Conservation (phyloP, 768 basidiomycete species). For the Tremella yokohamensis region DNA sequence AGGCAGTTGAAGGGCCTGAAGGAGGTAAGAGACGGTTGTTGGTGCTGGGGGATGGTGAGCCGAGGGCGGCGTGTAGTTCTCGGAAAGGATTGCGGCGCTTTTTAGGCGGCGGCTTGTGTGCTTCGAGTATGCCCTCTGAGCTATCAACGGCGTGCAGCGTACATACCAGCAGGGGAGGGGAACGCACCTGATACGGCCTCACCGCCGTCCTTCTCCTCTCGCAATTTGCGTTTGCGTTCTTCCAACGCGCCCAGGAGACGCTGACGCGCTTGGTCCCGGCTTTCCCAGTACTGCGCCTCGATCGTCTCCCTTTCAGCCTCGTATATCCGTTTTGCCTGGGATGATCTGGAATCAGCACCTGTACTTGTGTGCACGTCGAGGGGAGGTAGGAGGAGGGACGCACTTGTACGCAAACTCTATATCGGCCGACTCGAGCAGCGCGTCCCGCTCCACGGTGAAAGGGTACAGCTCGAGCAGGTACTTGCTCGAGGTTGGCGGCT, state of each 20-base stretch:
- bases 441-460: conserved; percentile 51
- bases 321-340: conserved; percentile 49
- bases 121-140: conserved; percentile 41
- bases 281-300: conserved; percentile 53
- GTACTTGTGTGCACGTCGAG: neutral
- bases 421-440: conserved; percentile 49
- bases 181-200: conserved; percentile 52
- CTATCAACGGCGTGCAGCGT: neutral
- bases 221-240: conserved; percentile 51
- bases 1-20: neutral
- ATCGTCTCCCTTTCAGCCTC: conserved; percentile 53
- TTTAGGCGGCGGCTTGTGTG: conserved; percentile 37
- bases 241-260: conserved; percentile 52
- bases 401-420: conserved; percentile 52
- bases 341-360: conserved; percentile 18
- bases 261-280: conserved; percentile 51
- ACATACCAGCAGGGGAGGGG: neutral
- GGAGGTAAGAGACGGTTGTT: conserved; percentile 1
- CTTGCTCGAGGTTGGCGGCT: conserved; percentile 44
- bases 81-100: conserved; percentile 33
- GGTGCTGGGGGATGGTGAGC: conserved; percentile 6
- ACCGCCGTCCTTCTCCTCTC: conserved; percentile 54
- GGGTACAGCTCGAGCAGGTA: conserved; percentile 52
- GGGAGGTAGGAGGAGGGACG: conserved; percentile 8
- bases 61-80: conserved; percentile 5